A percentile compares a stretch with the other conserved stretches of the same genome.
Conservation (phyloP, 257 asterid genomes). For the Solanum piurae region DNA sequence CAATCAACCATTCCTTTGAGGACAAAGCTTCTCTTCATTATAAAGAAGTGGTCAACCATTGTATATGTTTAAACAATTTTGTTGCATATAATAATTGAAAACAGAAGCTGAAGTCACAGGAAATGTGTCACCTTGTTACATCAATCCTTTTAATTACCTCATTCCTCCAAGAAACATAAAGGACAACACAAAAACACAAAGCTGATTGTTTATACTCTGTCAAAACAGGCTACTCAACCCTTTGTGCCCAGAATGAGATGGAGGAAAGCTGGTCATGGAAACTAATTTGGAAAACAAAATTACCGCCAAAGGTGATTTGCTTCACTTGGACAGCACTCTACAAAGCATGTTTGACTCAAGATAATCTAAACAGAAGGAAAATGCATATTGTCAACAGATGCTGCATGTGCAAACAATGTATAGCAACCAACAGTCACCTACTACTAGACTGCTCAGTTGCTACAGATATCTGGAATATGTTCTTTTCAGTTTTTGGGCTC, state of each 20-base stretch:
- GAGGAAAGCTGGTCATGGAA: background rate
- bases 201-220: background rate
- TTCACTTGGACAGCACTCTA: background rate
- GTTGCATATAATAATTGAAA: background rate
- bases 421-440: background rate
- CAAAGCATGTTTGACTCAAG: background rate
- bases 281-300: background rate
- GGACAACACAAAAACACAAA: background rate
- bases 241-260: background rate
- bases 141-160: background rate
- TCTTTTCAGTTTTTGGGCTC: background rate
- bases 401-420: background rate
- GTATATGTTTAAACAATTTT: background rate
- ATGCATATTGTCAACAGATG: background rate
- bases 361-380: background rate
- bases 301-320: background rate
- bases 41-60: background rate
- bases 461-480: background rate
- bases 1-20: background rate
- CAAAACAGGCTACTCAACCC: background rate
- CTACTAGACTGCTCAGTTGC: background rate
- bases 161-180: background rate
- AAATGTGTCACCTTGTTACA: background rate
- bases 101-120: background rate
- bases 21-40: background rate